Base-by-base conservation (phyloP, 2,329 filamentous ascomycete genomes). In the Nemania serpens region DNA sequence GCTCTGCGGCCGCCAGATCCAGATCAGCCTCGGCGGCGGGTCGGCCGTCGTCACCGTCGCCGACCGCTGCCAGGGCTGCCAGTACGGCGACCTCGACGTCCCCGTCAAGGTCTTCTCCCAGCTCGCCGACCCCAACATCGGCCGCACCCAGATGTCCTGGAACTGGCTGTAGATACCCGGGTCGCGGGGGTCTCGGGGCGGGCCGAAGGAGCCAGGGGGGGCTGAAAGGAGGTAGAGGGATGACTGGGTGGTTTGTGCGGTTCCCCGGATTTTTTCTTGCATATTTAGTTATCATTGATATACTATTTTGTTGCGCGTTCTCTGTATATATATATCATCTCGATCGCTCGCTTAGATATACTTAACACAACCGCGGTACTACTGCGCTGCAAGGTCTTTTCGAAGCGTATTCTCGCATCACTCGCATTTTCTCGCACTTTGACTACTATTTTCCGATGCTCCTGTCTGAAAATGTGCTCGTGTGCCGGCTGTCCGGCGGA, bases 1-100 rank as follows among this genome's bases (percentile, higher is more conserved):
- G n/a, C 59, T 65, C 42, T 66, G 64, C 62, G 64, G 64, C 37
- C 34, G 34, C 13, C 42, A 59, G 52, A 59, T 66, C 51, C 43
- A 65, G 54, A 63, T 66, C 64, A 61, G 17, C 57, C 52, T 39
- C 37, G 41, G 37, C 52, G 64, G 59, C 48, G 18, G 17, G 2
- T 47, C 62, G 11, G 22, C 25, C 45, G 29, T 53, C 49, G 62
- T 66, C 55, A 63, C 59, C 25, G 62, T 65, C 50, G 57, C 45
- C 43, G 64, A 66, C 59, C 64, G 64, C 51, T 66, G 64, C 58
- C n/a, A 29, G 11, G 64, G 29, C 52, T 66, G 64, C 57, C 12
- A 46, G 18, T 2, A 11, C 20, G 22, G 51, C 55, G 64, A 66
- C 52, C 47, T 66, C 57, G 64, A 66, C 47, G 64, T 65, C 33